These are phyloP conservation scores for Boletus edulis DNA, from an alignment of 768 basidiomycete genomes.

Conservation along the genomic window DNA sequence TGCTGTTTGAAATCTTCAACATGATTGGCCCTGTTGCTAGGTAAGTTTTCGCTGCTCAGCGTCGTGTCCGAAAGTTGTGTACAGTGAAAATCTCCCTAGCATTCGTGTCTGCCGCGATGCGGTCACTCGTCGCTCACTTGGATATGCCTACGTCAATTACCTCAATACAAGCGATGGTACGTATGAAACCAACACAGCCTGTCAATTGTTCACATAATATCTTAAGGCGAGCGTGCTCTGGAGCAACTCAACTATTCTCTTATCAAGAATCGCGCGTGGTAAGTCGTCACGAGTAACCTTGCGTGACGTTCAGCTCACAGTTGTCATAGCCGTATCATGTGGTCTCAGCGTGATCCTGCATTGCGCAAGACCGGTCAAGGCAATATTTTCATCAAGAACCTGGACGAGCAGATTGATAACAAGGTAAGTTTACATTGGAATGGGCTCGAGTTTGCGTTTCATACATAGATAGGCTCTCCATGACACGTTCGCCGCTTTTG, in stretches of 20 bases:
- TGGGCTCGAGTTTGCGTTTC: neutral
- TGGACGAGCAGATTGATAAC: constrained; percentile 97
- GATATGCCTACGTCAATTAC: constrained; percentile 99
- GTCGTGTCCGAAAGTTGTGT: neutral
- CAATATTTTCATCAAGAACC: constrained; percentile 99
- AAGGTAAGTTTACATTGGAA: constrained; percentile 50
- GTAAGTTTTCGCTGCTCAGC: constrained; percentile 41
- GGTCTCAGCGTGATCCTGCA: constrained; percentile 99
- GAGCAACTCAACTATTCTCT: constrained; percentile 99
- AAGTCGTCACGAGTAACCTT: constrained; percentile 21
- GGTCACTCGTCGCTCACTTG: constrained; percentile 98
- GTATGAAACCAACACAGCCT: constrained; percentile 20
- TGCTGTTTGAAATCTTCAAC: constrained; percentile 99
- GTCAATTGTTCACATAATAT: constrained; percentile 5
- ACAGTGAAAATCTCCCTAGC: constrained; percentile 36
- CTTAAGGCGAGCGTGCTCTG: constrained; percentile 89
- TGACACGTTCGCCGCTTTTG: constrained; percentile 98
- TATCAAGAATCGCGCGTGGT: constrained; percentile 98
- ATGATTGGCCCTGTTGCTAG: constrained; percentile 99
- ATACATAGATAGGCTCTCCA: constrained; percentile 75
- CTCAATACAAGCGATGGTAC: constrained; percentile 90
- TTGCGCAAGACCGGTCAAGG: constrained; percentile 99
- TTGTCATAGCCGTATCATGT: constrained; percentile 90
- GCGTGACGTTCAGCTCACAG: neutral
- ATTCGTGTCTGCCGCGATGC: constrained; percentile 99